Conservation (phyloP, 2,329 filamentous ascomycete species). For the Colletotrichum brevisporum region DNA sequence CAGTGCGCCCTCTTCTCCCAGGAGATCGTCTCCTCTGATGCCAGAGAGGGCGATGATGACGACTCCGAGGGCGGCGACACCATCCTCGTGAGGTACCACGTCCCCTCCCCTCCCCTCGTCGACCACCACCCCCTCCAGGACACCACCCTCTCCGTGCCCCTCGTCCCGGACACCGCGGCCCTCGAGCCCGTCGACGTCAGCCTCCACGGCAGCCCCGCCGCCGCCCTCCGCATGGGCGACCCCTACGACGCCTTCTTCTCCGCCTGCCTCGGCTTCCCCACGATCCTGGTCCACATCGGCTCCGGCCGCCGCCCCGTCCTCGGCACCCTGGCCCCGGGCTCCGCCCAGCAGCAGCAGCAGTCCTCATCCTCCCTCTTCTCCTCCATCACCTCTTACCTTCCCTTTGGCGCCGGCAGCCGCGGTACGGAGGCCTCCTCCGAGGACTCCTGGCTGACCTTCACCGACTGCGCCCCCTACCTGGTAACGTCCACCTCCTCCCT, state of each 20-base stretch:
- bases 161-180: slow-evolving; percentile 63
- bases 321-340: slow-evolving; percentile 66
- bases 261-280: slow-evolving; percentile 72
- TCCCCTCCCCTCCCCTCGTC: slow-evolving; percentile 56
- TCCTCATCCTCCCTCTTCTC: slow-evolving; percentile 40
- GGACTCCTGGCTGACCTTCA: slow-evolving; percentile 74
- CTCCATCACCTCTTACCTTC: slow-evolving; percentile 52
- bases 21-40: slow-evolving; percentile 60
- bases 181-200: slow-evolving; percentile 66
- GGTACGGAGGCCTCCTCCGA: neutral
- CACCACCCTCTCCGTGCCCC: slow-evolving; percentile 66
- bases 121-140: slow-evolving; percentile 52
- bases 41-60: slow-evolving; percentile 52
- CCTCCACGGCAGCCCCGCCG: slow-evolving; percentile 71
- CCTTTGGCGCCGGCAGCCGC: slow-evolving; percentile 24
- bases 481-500: slow-evolving; percentile 79
- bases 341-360: neutral
- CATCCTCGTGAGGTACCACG: slow-evolving; percentile 60
- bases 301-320: slow-evolving; percentile 71
- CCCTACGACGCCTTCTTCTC: slow-evolving; percentile 77
- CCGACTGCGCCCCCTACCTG: slow-evolving; percentile 82
- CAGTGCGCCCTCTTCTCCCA: slow-evolving; percentile 76
- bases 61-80: slow-evolving; percentile 39
- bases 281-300: slow-evolving; percentile 76
- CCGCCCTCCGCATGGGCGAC: slow-evolving; percentile 74